These are phyloP conservation scores for Eucalyptus sp. DNA, from an alignment of 345 rosid species.

Conservation along the genomic window DNA sequence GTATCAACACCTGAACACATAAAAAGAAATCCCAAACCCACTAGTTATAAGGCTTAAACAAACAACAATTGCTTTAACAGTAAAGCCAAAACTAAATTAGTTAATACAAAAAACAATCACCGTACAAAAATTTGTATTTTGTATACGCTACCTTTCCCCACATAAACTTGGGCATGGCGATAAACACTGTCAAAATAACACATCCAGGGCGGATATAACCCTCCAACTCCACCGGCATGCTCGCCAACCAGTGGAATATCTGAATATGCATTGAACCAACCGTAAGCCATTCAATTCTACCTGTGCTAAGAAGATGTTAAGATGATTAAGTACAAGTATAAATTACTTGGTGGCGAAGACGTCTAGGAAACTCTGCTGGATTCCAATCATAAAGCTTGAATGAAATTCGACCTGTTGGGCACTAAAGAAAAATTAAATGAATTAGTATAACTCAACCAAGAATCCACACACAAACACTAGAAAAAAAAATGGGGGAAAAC, in stretches of 20 bases:
- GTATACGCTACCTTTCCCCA: constrained; percentile 61
- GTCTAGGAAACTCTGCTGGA: constrained; percentile 97
- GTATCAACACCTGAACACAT: too few relatives aligned
- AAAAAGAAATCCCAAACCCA: neutral
- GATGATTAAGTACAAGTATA: constrained; percentile 8
- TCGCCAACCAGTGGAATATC: constrained; percentile 94
- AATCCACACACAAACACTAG: neutral
- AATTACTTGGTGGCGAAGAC: constrained; percentile 97
- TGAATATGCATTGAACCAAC: constrained; percentile 19
- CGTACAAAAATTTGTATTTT: neutral
- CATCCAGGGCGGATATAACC: constrained; percentile 98
- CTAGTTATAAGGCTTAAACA: neutral
- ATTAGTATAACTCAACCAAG: neutral
- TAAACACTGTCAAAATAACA: constrained; percentile 76
- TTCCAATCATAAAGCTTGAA: constrained; percentile 99
- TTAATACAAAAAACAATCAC: neutral
- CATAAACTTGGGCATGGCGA: constrained; percentile 80
- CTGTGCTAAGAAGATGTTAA: neutral
- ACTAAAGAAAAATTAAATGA: constrained; percentile 29
- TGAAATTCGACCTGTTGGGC: constrained; percentile 97
- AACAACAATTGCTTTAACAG: neutral
- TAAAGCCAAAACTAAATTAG: neutral
- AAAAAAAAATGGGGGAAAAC: neutral
- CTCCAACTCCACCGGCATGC: constrained; percentile 96
- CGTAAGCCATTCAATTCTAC: constrained; percentile 11